Conservation (phyloP, 805 yeast species). For the Lipomyces spencermartinsiae region DNA sequence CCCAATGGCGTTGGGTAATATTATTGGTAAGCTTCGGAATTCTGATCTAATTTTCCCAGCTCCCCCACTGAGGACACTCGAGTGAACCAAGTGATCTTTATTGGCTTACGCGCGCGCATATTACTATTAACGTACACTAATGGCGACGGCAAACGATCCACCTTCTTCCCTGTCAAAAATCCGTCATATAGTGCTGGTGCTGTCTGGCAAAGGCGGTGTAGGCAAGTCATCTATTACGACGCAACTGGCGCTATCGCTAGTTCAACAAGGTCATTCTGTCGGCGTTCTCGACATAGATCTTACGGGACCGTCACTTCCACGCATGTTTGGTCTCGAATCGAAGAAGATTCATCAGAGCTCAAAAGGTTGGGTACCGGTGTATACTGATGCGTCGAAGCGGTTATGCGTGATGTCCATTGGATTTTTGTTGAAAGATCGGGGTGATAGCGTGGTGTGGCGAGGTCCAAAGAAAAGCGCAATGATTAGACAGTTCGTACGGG, state of each 20-base stretch:
- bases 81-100: no score
- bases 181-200: conserved; percentile 77
- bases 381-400: conserved; percentile 50
- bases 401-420: conserved; percentile 86
- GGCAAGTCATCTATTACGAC: conserved; percentile 97
- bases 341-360: conserved; percentile 80
- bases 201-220: conserved; percentile 97
- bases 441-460: conserved; percentile 94
- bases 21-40: not conserved
- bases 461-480: conserved; percentile 99
- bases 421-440: conserved; percentile 80
- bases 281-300: conserved; percentile 95
- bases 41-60: no score
- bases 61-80: not conserved
- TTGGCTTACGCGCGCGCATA: no score
- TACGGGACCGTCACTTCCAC: conserved; percentile 95
- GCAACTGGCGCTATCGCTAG: conserved; percentile 85
- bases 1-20: not conserved
- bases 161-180: conserved; percentile 55
- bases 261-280: conserved; percentile 73
- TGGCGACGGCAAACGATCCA: conserved; percentile 3
- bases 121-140: not conserved
- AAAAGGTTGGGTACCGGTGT: conserved; percentile 93
- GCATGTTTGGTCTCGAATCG: conserved; percentile 91
- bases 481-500: conserved; percentile 90